Evolutionary conservation across 176 grass and related monocot genomes (phyloP), one percentile per base, ranked within the genome.

Genomic region (Sorghum bicolor): DNA sequence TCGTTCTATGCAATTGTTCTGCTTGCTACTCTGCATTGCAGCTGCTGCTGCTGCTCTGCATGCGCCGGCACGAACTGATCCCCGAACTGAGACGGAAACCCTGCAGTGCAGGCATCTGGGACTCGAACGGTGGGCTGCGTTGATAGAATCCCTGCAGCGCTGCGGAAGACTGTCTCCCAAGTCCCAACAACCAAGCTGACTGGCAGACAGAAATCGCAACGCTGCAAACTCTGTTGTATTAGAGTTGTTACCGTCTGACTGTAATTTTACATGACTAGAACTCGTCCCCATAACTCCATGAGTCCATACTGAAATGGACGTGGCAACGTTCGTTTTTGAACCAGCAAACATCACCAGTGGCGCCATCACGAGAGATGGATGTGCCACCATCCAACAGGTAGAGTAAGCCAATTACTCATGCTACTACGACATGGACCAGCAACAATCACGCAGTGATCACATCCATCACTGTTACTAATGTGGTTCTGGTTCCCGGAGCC

Each of bases 121-220:
- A 20, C 5, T 52, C 48, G 15, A 77, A 28, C 9, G 12, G 3
- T 41, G 36, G 13, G 37, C 3, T 30, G 38, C 76, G 76, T 65
- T 79, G 76, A 79, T 38, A 45, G 64, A 44, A 41, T 6, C 5
- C 8, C 76, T 45, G 60, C 25, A 45, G 0, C 16, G 6, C 40
- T 79, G 77, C 77, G 31, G 20, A 64, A 79, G 61, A 16, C 40
- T 80, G 76, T 40, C 4, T 48, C 44, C n/a, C n/a, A n/a, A n/a
- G n/a, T 32, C 41, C 62, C 62, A 33, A 16, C 77, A 33, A 65
- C 24, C 45, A 55, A 57, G 61, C 60, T 79, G 39, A 45, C 37
- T 30, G 2, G 6, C 15, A 26, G 39, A 17, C 67, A n/a, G 5
- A 39, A 39, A 16, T 48, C 48, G 48, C 45, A 50, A 17, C 14